Evolutionary conservation across 2,329 filamentous ascomycete species (phyloP).

Genomic region (Calonectria ilicicola): DNA sequence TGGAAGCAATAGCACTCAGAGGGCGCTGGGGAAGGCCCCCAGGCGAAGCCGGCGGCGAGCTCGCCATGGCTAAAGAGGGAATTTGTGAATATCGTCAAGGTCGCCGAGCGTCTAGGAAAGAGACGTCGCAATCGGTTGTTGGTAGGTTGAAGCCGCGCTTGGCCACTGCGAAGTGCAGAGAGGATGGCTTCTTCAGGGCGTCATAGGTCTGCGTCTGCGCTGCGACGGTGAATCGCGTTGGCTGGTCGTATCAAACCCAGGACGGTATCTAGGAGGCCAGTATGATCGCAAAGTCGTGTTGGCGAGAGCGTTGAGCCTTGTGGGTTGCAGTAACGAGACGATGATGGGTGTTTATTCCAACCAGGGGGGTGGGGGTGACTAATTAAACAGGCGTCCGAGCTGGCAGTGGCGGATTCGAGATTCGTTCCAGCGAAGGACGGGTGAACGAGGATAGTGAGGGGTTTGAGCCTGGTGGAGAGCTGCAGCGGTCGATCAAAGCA

Average conservation of each 20-base stretch:
- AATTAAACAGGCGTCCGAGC: conserved; percentile 45
- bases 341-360: conserved; percentile 41
- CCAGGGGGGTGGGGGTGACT: conserved; percentile 42
- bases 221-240: conserved; percentile 14
- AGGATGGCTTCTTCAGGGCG: conserved; percentile 32
- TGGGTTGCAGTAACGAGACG: conserved; percentile 18
- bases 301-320: conserved; percentile 16
- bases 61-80: conserved; percentile 65
- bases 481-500: conserved; percentile 15
- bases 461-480: conserved; percentile 7
- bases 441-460: conserved; percentile 28
- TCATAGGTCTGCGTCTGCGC: conserved; percentile 41
- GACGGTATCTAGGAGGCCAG: conserved; percentile 31
- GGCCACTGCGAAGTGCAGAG: conserved; percentile 36
- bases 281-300: conserved; percentile 30
- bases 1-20: conserved; percentile 80
- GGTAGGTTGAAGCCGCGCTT: conserved; percentile 1
- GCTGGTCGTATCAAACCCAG: conserved; percentile 31
- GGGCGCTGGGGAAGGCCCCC: conserved; percentile 72
- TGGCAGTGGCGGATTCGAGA: conserved; percentile 32
- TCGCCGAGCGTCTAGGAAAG: conserved; percentile 16
- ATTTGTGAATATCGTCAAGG: conserved; percentile 17
- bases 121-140: conserved; percentile 30
- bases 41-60: conserved; percentile 78
- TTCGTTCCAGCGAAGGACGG: conserved; percentile 40